Base-by-base conservation (phyloP, 257 asterid genomes). In the Solanum ossicruentum region DNA sequence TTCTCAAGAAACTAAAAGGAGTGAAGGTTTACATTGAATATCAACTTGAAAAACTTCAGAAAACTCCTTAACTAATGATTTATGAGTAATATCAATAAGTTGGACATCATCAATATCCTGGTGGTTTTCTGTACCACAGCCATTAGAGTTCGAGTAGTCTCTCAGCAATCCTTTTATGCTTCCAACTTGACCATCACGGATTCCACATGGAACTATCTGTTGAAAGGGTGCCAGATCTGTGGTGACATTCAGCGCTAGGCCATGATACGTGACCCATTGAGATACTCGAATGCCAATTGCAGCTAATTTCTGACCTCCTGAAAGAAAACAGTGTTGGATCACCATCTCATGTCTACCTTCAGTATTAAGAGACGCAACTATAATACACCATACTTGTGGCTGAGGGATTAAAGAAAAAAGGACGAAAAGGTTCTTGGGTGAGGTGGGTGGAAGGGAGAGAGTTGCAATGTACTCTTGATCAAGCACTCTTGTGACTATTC, bases 261-360 rank as follows among this genome's bases (percentile, higher is more conserved):
- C 98, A 86, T 95, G 99, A 88, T 86, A 93, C 8, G 98, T 84
- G 81, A 95, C 91, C 97, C 99, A 95, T 56, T 86, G 89, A 0
- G 97, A 91, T 26, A 92, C 98, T 90, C 88, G 91, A 39, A 96
- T 87, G 43, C 98, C 99, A 28, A 95, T 90, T 47, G 98, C 99
- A 49, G 97, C 98, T 87, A 96, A 47, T 90, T 95, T 96, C 85
- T 66, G 51, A 55, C 92, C 86, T 79, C 93, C 99, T 96, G 94
- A 85, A 90, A 63, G 51, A 51, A 80, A 67, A 8, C 78, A 41
- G 43, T 51, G 82, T 77, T 51, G 6, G 82, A 77, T 10, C 45
- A 75, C 5, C 23, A 23, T 51, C 51, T 3, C 82, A 51, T 2
- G 82, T 23, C 82, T 51, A 13, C 61, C 5, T 77, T 47, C 20